Conservation (phyloP, 2,329 filamentous ascomycete species). For the Colletotrichum euphorbiae region DNA sequence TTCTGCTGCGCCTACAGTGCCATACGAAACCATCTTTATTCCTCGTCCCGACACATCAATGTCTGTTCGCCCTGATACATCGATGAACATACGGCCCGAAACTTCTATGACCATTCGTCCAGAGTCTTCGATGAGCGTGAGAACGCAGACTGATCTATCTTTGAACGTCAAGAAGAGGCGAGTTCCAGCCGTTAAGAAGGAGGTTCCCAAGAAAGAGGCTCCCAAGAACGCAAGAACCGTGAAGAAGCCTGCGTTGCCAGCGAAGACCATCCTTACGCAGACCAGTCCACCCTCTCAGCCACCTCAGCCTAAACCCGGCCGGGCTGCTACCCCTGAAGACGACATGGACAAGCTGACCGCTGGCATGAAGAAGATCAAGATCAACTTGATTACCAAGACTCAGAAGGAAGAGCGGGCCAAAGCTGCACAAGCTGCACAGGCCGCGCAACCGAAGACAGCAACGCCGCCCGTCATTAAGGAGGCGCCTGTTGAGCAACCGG, state of each 20-base stretch:
- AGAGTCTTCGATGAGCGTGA: slow-evolving; percentile 56
- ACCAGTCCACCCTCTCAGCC: slow-evolving; percentile 12
- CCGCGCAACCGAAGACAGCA: slow-evolving; percentile 41
- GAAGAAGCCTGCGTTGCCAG: slow-evolving; percentile 49
- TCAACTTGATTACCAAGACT: slow-evolving; percentile 69
- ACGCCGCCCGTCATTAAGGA: slow-evolving; percentile 34
- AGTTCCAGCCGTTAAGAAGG: slow-evolving; percentile 58
- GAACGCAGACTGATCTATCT: slow-evolving; percentile 50
- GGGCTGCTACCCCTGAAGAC: slow-evolving; percentile 43
- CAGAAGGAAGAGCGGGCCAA: slow-evolving; percentile 66
- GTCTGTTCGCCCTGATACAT: slow-evolving; percentile 55
- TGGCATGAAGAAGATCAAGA: slow-evolving; percentile 72
- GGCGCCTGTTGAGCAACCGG: neutral
- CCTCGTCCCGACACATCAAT: slow-evolving; percentile 53
- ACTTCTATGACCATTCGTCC: slow-evolving; percentile 51
- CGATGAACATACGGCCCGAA: slow-evolving; percentile 53
- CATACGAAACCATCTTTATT: neutral
- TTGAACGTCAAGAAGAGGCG: slow-evolving; percentile 71
- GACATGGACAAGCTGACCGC: slow-evolving; percentile 67
- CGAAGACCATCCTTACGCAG: slow-evolving; percentile 28
- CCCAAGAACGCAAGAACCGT: slow-evolving; percentile 48
- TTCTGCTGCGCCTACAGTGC: slow-evolving; percentile 34
- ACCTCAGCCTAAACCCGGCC: slow-evolving; percentile 10
- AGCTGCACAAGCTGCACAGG: slow-evolving; percentile 40
- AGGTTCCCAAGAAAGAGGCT: slow-evolving; percentile 57